Base-by-base conservation (phyloP, 345 rosid genomes). In the Triadica sebifera region DNA sequence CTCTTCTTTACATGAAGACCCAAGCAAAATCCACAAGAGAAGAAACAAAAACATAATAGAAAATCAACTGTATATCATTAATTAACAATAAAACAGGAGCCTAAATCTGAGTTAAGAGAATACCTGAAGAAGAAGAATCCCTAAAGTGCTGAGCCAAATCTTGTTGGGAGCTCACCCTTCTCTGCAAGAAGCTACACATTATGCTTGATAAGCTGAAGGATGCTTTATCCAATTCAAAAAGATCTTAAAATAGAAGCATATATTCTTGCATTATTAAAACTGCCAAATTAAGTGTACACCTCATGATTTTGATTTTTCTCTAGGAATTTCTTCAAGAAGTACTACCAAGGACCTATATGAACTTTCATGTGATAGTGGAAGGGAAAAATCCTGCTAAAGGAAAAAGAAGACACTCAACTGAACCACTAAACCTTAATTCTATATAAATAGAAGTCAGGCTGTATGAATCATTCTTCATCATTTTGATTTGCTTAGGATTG, bases 91-190 rank as follows among this genome's bases (percentile, higher is more conserved):
- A 68, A 51, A 60, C 17, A 15, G 1, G 17, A 73, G 51, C 61
- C 38, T 22, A n/a, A 60, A 56, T 1, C 53, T 6, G 19, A 67
- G 78, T 41, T 70, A 57, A 15, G 71, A 66, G 65, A 67, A 34
- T 75, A 94, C 98, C 98, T 94, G 98, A 72, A 94, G 81, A 71
- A 94, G 97, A 85, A 94, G 97, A 80, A 94, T 90, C 66, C 98
- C 98, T 76, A 94, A 82, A 75, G 98, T 79, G 98, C 97, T 13
- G 98, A 94, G 74, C 98, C 98, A 86, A 92, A 87, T 82, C 95
- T 89, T 72, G 98, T 94, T 39, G 98, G 97, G 56, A 94, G 97
- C 89, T 94, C 98, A 77, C 98, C 98, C 76, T 84, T 91, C 86
- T 94, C 98, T 86, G 98, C 97, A 82, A 94, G 95, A 79, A 94